A percentile compares a stretch with the other conserved stretches of the same genome.
These are phyloP conservation scores for Mucor irregularis DNA, from an alignment of 371 early-diverging fungal species.

Conservation along the genomic window DNA sequence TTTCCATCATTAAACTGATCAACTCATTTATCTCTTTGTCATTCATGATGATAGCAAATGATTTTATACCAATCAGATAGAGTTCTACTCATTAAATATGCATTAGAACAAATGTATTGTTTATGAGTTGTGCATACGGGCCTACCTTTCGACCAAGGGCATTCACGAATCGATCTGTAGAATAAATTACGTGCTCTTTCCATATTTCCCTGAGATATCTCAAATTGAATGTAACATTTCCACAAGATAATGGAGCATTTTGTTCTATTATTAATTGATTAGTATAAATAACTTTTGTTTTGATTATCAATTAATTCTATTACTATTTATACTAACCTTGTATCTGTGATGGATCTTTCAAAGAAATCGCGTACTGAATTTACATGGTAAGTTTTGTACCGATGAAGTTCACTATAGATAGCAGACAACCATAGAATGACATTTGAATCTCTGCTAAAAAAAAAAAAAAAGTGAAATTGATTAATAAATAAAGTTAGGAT, in stretches of 20 bases:
- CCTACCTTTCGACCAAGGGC: slow-evolving; percentile 75
- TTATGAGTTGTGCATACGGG: background rate
- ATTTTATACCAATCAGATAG: slow-evolving; percentile 54
- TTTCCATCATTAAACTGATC: slow-evolving; percentile 63
- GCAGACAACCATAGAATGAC: slow-evolving; percentile 62
- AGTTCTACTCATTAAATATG: slow-evolving; percentile 35
- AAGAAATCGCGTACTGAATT: slow-evolving; percentile 61
- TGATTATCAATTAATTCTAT: too few species aligned
- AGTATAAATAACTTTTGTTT: background rate
- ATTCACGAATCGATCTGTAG: slow-evolving; percentile 62
- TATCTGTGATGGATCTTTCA: slow-evolving; percentile 57
- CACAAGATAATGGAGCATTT: slow-evolving; percentile 56
- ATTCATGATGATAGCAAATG: slow-evolving; percentile 39
- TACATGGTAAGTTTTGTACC: slow-evolving; percentile 53
- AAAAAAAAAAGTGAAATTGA: background rate
- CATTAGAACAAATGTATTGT: background rate
- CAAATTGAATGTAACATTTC: slow-evolving; percentile 64
- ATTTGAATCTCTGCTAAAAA: slow-evolving; percentile 43
- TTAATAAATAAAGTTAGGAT: background rate
- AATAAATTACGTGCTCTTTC: slow-evolving; percentile 52
- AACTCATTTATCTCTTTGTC: slow-evolving; percentile 57
- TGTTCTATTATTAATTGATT: slow-evolving; percentile 33
- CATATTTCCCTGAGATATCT: slow-evolving; percentile 38
- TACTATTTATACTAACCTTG: slow-evolving; percentile 39
- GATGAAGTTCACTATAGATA: slow-evolving; percentile 65